Conservation (phyloP, 1,139 yeast species). For the Geotrichum carabidarum region DNA sequence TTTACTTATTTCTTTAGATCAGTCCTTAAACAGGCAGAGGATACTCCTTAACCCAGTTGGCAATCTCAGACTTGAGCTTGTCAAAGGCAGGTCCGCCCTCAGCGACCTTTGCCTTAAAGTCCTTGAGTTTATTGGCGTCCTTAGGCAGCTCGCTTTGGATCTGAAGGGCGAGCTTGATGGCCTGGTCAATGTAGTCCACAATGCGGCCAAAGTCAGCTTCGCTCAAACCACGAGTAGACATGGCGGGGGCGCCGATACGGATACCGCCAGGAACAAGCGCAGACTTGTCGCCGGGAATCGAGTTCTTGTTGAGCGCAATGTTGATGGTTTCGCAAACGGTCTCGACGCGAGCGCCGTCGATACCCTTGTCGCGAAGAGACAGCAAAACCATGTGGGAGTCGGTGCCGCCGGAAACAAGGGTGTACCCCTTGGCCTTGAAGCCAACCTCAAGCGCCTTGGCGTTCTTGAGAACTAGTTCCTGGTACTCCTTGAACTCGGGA, state of each 20-base stretch:
- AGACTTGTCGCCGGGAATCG: constrained; percentile 93
- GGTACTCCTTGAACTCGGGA: constrained; percentile 84
- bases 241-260: constrained; percentile 96
- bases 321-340: constrained; percentile 82
- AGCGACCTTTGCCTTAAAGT: constrained; percentile 78
- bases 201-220: constrained; percentile 72
- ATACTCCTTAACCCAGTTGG: constrained; percentile 88
- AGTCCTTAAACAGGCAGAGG: constrained; percentile 61
- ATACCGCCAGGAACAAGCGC: constrained; percentile 94
- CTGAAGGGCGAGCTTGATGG: constrained; percentile 72
- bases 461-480: constrained; percentile 71
- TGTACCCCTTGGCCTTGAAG: constrained; percentile 61
- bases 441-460: constrained; percentile 73
- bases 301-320: constrained; percentile 92
- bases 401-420: constrained; percentile 86
- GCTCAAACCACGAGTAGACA: constrained; percentile 93
- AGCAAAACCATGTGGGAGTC: constrained; percentile 90
- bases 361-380: constrained; percentile 73
- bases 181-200: constrained; percentile 69
- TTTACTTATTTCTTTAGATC: background rate
- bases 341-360: constrained; percentile 96
- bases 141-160: constrained; percentile 74
- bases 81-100: constrained; percentile 62
- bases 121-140: constrained; percentile 85
- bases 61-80: constrained; percentile 67